A percentile compares a stretch with the other conserved stretches of the same genome.
phyloP scores from a whole-genome alignment of 345 rosid species.

The Fremontodendron californicum region DNA sequence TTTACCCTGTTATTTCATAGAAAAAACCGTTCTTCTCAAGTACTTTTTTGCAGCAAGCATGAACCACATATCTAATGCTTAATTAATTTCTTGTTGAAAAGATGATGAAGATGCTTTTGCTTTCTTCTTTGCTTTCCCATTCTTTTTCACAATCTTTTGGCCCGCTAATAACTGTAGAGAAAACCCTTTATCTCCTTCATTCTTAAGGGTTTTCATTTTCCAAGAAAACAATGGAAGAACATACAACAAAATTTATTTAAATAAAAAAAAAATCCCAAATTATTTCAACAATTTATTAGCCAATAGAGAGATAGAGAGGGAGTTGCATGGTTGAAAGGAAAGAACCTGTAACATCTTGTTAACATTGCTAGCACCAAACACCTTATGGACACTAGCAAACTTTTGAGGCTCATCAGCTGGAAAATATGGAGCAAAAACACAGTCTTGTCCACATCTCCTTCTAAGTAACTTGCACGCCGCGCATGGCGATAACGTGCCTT shows the following conservation, averaged over 20 bases:
- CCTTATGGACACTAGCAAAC: constrained; percentile 82
- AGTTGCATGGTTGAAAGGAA: neutral
- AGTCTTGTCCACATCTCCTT: constrained; percentile 71
- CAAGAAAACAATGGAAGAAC: neutral
- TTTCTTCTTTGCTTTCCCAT: constrained; percentile 6
- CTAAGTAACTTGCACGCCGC: constrained; percentile 92
- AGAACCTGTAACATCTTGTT: constrained; percentile 87
- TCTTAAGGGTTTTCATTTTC: neutral
- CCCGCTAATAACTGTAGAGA: neutral
- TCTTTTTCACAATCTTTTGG: neutral
- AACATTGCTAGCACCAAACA: constrained; percentile 97
- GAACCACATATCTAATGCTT: neutral
- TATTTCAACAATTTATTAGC: neutral
- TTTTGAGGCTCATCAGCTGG: constrained; percentile 85
- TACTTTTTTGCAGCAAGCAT: neutral
- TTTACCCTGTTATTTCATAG: neutral
- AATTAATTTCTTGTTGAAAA: neutral
- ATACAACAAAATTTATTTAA: neutral
- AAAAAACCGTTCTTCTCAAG: neutral
- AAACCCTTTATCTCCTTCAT: neutral
- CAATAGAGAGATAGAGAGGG: neutral
- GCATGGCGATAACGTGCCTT: constrained; percentile 68
- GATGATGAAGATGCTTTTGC: constrained; percentile 1
- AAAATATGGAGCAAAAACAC: constrained; percentile 87
- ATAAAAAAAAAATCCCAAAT: neutral